Conservation (phyloP, 306 rosid species). For the Benincasa hispida region DNA sequence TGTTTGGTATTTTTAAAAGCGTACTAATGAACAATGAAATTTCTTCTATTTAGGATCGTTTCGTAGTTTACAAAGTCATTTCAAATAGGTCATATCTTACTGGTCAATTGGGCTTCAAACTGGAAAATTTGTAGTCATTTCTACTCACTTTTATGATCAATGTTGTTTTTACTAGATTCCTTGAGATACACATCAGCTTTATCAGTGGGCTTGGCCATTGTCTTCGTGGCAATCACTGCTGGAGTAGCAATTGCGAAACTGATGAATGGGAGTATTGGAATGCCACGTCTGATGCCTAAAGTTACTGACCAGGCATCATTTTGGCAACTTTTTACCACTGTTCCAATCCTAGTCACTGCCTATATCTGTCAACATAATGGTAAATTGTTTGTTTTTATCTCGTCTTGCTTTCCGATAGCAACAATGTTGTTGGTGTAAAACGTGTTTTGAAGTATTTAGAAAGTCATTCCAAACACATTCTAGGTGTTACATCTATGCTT, state of each 20-base stretch:
- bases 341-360: slow-evolving; percentile 54
- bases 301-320: slow-evolving; percentile 37
- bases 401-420: not conserved
- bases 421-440: not conserved
- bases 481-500: too few relatives aligned
- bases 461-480: not conserved
- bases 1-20: not conserved
- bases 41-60: not conserved
- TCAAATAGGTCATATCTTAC: not conserved
- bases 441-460: not conserved
- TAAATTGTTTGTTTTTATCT: slow-evolving; percentile 9
- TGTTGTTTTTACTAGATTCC: slow-evolving; percentile 31
- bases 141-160: not conserved
- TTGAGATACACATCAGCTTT: slow-evolving; percentile 55
- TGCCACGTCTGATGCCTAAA: slow-evolving; percentile 45
- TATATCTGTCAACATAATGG: slow-evolving; percentile 60
- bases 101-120: not conserved
- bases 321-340: slow-evolving; percentile 55
- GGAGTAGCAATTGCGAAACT: slow-evolving; percentile 35
- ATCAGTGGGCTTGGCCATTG: slow-evolving; percentile 48
- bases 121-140: not conserved
- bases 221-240: slow-evolving; percentile 46
- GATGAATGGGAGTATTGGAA: slow-evolving; percentile 35
- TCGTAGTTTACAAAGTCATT: too few relatives aligned
- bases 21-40: not conserved